Evolutionary conservation across 2,329 filamentous ascomycete species (phyloP).

Genomic region (Cladorrhinum sp.): DNA sequence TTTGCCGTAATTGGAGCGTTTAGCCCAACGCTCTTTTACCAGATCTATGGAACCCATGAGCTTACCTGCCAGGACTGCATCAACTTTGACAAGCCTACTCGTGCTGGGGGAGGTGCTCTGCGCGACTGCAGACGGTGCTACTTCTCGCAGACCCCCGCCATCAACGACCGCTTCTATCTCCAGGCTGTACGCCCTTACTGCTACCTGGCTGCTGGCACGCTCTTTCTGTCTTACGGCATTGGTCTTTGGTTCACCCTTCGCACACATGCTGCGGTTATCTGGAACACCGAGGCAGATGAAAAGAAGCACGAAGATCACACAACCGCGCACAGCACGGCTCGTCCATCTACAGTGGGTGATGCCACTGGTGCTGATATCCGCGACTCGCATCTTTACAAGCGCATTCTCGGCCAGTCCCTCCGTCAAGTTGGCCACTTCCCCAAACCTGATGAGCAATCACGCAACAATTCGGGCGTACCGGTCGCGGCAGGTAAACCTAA

Average conservation of each 20-base stretch:
- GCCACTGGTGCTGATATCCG: slow-evolving; percentile 66
- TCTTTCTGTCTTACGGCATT: slow-evolving; percentile 92
- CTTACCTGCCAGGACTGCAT: slow-evolving; percentile 74
- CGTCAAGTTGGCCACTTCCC: slow-evolving; percentile 71
- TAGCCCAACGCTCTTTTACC: slow-evolving; percentile 93
- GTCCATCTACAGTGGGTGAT: slow-evolving; percentile 43
- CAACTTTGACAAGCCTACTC: slow-evolving; percentile 41
- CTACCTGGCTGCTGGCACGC: slow-evolving; percentile 76
- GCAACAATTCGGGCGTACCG: slow-evolving; percentile 37
- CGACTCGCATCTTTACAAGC: slow-evolving; percentile 86
- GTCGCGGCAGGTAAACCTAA: slow-evolving; percentile 35
- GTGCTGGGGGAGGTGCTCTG: slow-evolving; percentile 38
- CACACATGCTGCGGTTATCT: slow-evolving; percentile 95
- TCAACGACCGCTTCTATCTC: slow-evolving; percentile 84
- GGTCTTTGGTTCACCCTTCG: slow-evolving; percentile 93
- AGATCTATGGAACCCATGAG: slow-evolving; percentile 97
- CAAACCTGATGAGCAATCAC: slow-evolving; percentile 46
- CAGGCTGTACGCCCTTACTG: slow-evolving; percentile 92
- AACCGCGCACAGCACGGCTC: slow-evolving; percentile 28
- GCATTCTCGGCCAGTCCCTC: slow-evolving; percentile 85
- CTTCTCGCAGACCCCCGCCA: slow-evolving; percentile 81
- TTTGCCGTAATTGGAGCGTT: slow-evolving; percentile 96
- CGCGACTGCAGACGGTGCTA: slow-evolving; percentile 89
- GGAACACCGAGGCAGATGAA: slow-evolving; percentile 81
- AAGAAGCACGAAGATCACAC: slow-evolving; percentile 61